A percentile compares a stretch with the other conserved stretches of the same genome.
Evolutionary conservation across 2,329 filamentous ascomycete genomes (phyloP).

Genomic region (Didymosphaeria variabile): DNA sequence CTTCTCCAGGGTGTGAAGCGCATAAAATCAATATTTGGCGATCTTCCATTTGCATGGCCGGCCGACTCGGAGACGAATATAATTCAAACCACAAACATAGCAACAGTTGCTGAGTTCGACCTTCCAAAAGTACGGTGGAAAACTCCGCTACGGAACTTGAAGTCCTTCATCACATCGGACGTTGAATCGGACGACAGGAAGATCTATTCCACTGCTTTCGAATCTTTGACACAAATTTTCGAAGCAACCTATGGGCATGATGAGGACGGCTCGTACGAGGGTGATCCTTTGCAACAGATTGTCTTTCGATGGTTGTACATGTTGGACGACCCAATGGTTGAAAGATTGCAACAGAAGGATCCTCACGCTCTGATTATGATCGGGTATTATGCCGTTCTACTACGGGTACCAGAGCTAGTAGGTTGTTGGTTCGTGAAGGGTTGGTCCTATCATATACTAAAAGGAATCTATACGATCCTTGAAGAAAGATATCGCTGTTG

Average conservation of each 20-base stretch:
- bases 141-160: background rate
- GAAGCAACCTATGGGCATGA: background rate
- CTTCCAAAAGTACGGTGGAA: background rate
- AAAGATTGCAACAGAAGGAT: background rate
- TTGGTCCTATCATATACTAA: background rate
- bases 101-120: background rate
- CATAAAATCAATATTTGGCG: background rate
- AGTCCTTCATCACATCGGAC: background rate
- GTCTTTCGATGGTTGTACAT: background rate
- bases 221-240: background rate
- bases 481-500: background rate
- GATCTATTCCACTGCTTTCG: background rate
- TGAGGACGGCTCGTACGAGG: background rate
- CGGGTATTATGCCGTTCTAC: background rate
- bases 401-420: background rate
- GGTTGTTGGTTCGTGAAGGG: background rate
- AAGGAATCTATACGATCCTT: background rate
- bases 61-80: background rate
- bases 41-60: background rate
- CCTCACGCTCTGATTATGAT: background rate
- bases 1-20: background rate
- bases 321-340: background rate
- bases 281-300: background rate
- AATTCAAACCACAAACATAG: background rate
- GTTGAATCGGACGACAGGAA: background rate